Conservation (phyloP, 306 rosid species). For the Citrullus colocynthis region DNA sequence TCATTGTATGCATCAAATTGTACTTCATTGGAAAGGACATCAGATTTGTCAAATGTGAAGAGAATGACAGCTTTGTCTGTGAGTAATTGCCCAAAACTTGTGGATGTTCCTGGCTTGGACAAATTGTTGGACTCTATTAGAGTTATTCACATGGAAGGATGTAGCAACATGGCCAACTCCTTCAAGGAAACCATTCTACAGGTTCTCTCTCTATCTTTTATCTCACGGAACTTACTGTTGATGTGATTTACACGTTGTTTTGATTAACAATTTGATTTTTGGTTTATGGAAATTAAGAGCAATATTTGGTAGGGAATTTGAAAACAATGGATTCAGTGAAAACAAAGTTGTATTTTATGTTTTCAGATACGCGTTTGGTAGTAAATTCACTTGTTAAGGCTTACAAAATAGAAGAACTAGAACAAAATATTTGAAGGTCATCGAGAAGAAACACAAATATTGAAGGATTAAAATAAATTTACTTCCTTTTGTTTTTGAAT, state of each 20-base stretch:
- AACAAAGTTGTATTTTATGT: too few species aligned
- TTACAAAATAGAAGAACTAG: too few species aligned
- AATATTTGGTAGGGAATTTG: too few species aligned
- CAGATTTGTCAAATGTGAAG: conserved; percentile 8
- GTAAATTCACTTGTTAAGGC: too few species aligned
- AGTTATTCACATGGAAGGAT: conserved; percentile 5
- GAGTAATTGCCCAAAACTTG: conserved; percentile 6
- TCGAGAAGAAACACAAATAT: not conserved
- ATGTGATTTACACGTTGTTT: not conserved
- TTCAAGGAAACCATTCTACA: conserved; percentile 9
- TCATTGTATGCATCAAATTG: conserved; percentile 3
- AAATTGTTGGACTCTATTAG: not conserved
- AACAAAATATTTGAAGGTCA: not conserved
- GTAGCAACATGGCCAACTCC: conserved; percentile 3
- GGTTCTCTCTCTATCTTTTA: conserved; percentile 8
- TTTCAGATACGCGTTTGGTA: too few species aligned
- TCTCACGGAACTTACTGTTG: too few species aligned
- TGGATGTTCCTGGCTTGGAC: conserved; percentile 10
- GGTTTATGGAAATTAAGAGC: too few species aligned
- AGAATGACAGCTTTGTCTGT: not conserved
- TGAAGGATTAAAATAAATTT: not conserved
- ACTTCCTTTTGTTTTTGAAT: not conserved
- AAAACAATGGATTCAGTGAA: too few species aligned
- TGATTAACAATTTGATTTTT: too few species aligned
- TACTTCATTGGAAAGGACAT: not conserved